Evolutionary conservation across 2,329 filamentous ascomycete species (phyloP).

Genomic region (Chaetomium strumarium): DNA sequence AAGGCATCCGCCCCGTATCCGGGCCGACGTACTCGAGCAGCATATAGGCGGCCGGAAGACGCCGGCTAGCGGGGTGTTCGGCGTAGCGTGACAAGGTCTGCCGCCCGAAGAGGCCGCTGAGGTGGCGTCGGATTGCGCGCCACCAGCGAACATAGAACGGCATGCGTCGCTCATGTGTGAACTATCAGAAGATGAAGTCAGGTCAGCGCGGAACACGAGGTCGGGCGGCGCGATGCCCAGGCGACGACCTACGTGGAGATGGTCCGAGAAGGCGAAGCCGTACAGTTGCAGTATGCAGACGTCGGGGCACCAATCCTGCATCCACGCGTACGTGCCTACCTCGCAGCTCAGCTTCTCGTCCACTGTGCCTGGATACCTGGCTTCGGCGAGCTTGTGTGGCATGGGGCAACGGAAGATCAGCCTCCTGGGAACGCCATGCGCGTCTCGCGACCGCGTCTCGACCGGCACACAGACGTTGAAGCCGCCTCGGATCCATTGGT

Average conservation of each 20-base stretch:
- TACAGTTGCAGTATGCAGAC: slow-evolving; percentile 3
- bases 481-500: slow-evolving; percentile 30
- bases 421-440: background rate
- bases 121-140: background rate
- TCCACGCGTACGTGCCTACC: slow-evolving; percentile 5
- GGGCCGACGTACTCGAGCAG: slow-evolving; percentile 26
- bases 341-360: slow-evolving; percentile 36
- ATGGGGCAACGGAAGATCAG: slow-evolving; percentile 29
- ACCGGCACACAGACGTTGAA: slow-evolving; percentile 35
- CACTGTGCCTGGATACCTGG: slow-evolving; percentile 32
- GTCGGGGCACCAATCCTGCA: slow-evolving; percentile 2
- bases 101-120: background rate
- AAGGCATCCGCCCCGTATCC: slow-evolving; percentile 27
- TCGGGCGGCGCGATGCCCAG: background rate
- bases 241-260: background rate
- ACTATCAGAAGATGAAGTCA: too few species aligned
- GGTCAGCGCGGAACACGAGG: background rate
- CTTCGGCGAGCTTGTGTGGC: slow-evolving; percentile 35
- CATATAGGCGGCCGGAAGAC: slow-evolving; percentile 22
- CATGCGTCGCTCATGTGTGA: background rate
- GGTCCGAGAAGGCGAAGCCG: slow-evolving; percentile 6
- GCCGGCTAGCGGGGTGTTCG: background rate
- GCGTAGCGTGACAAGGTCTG: background rate
- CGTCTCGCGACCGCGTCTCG: slow-evolving; percentile 3
- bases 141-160: background rate